Base-by-base conservation (phyloP, 805 yeast genomes). In the Zygotorulaspora danielsina region DNA sequence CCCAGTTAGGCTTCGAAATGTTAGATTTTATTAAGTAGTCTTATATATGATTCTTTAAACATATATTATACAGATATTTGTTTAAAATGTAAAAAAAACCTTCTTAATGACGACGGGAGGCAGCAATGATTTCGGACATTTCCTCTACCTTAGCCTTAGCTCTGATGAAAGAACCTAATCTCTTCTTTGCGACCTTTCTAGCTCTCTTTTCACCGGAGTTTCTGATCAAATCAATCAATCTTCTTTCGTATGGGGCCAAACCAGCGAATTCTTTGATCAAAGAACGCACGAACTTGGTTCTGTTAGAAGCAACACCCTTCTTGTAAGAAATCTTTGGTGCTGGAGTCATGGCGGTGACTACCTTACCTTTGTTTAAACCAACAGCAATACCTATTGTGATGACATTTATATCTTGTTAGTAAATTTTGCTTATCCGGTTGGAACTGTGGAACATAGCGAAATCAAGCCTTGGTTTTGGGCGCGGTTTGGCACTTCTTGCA, bases 151-250 rank as follows among this genome's bases (percentile, higher is more conserved):
- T 93, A 72, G 87, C 93, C 85, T 87, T 86, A 66, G 97, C 97
- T 81, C 99, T 94, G 79, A 81, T 82, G 84, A 90, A 95, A 65
- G 98, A 87, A 78, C 99, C 99, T 70, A 93, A 86, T 86, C 93
- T 90, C 95, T 86, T 93, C 93, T 93, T 93, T 60, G 97, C 97
- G 70, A 93, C 88, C 88, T 93, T 93, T 87, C 93, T 86, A 62
- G 99, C 98, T 81, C 97, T 93, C 95, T 93, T 93, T 79, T 93
- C 99, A 82, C 96, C 96, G 71, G 96, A 89, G 79, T 94, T 93
- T 83, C 98, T 93, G 84, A 93, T 81, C 77, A 93, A 81, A 79
- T 93, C 99, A 67, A 94, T 84, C 71, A 93, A 82, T 79, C 99
- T 89, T 81, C 96, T 89, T 80, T 93, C 99, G 75, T 93, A 93